These are phyloP conservation scores for Vanilla planifolia DNA, from an alignment of 106 monocot species.

Conservation along the genomic window DNA sequence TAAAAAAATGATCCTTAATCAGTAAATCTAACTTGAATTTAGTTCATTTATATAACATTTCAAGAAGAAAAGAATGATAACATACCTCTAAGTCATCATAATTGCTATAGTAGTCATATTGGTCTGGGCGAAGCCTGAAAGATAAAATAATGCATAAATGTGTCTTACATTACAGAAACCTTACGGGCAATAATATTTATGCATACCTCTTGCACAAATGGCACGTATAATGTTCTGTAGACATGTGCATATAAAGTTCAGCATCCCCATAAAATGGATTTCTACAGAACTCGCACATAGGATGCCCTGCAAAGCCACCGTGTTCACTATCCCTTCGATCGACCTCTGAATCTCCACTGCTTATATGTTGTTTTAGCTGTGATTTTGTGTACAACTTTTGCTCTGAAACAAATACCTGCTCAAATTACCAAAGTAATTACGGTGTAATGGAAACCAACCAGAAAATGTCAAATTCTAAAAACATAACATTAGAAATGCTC, in stretches of 20 bases:
- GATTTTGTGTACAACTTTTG: conserved; percentile 89
- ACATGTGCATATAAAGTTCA: conserved; percentile 95
- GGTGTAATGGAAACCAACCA: too few species aligned
- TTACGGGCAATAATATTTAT: not conserved
- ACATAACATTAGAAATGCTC: too few species aligned
- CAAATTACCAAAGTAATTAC: not conserved
- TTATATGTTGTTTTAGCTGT: conserved; percentile 76
- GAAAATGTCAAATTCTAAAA: too few species aligned
- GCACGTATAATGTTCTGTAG: conserved; percentile 84
- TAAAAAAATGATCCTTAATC: not conserved
- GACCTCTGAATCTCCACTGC: conserved; percentile 81
- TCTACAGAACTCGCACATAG: conserved; percentile 86
- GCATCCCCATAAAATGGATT: conserved; percentile 92
- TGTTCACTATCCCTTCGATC: conserved; percentile 88
- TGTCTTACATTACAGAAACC: not conserved
- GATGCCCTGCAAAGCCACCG: conserved; percentile 91
- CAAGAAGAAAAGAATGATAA: not conserved
- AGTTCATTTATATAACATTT: too few species aligned
- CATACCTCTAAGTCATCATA: conserved; percentile 95
- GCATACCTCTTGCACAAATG: conserved; percentile 89
- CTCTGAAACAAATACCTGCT: conserved; percentile 90
- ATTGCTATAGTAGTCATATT: conserved; percentile 85
- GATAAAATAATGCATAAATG: not conserved
- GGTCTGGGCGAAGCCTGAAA: conserved; percentile 83
- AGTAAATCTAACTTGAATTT: not conserved